Evolutionary conservation across 176 grass and related monocot species (phyloP).

Genomic region (Eleusine coracana): DNA sequence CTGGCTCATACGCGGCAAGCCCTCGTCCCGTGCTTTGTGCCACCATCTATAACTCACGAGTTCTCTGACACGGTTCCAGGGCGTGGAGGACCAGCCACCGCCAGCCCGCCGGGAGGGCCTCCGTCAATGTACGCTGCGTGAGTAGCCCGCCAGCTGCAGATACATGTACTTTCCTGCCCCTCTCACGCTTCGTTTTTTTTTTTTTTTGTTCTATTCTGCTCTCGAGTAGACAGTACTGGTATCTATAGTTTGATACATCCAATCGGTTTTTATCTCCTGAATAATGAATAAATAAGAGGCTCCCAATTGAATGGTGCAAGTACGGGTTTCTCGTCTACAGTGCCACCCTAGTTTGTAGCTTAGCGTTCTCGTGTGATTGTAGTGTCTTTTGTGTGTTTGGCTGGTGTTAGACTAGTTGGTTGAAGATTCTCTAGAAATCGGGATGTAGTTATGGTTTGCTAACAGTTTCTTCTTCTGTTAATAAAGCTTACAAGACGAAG

Average conservation of each 20-base stretch:
- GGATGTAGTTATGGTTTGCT: neutral
- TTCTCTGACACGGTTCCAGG: constrained; percentile 20
- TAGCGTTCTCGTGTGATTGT: neutral
- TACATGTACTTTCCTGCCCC: constrained; percentile 27
- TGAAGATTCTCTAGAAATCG: neutral
- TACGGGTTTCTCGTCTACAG: neutral
- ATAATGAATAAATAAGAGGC: neutral
- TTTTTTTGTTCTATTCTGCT: neutral
- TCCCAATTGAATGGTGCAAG: neutral
- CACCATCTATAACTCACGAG: neutral
- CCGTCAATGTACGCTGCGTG: constrained; percentile 34
- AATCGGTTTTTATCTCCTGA: neutral
- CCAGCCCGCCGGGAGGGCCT: constrained; percentile 19
- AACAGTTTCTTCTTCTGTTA: constrained; percentile 20
- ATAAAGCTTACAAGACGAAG: constrained; percentile 82
- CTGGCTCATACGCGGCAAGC: neutral
- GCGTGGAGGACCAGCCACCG: constrained; percentile 32
- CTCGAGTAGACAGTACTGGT: too few relatives aligned
- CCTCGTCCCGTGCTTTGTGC: neutral
- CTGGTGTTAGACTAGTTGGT: neutral
- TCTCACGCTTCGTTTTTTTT: neutral
- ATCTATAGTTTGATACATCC: neutral
- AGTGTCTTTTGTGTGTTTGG: neutral
- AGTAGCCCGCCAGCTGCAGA: constrained; percentile 39
- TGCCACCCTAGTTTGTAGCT: neutral